Evolutionary conservation across 768 basidiomycete genomes (phyloP).

Genomic region (Russula foetens): DNA sequence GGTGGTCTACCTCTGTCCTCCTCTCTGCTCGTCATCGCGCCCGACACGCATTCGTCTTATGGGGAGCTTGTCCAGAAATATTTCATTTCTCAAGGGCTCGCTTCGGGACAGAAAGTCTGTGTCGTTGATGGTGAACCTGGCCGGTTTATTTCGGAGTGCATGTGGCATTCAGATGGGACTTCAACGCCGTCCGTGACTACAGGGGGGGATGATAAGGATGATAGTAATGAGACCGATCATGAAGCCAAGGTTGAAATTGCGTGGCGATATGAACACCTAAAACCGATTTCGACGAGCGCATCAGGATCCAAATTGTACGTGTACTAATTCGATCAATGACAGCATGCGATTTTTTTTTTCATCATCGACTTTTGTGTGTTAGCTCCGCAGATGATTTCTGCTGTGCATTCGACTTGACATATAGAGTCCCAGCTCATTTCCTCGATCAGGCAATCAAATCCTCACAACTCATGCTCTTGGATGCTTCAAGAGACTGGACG

Average conservation of each 20-base stretch:
- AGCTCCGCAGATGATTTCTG: conserved; percentile 58
- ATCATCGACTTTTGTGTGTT: conserved; percentile 6
- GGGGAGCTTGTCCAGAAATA: conserved; percentile 81
- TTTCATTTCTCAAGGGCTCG: conserved; percentile 82
- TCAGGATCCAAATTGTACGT: conserved; percentile 41
- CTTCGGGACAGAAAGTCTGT: conserved; percentile 56
- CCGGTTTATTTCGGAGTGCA: conserved; percentile 59
- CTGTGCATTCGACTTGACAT: conserved; percentile 64
- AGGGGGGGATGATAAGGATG: conserved; percentile 34
- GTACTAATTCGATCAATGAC: conserved; percentile 4
- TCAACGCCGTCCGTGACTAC: conserved; percentile 21
- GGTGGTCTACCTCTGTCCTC: conserved; percentile 84
- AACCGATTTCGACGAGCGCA: conserved; percentile 84
- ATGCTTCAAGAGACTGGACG: conserved; percentile 1
- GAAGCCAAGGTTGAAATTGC: conserved; percentile 84
- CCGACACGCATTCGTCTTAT: conserved; percentile 82
- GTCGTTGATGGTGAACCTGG: conserved; percentile 54
- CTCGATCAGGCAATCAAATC: conserved; percentile 27
- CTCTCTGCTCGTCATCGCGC: conserved; percentile 63
- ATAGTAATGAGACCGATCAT: conserved; percentile 28
- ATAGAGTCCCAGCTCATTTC: conserved; percentile 43
- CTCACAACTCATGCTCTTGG: conserved; percentile 9
- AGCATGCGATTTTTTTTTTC: conserved; percentile 6
- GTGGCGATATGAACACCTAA: conserved; percentile 95
- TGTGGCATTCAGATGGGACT: conserved; percentile 57